phyloP scores from a whole-genome alignment of 176 grass and related monocot species.

The Avena eriantha region DNA sequence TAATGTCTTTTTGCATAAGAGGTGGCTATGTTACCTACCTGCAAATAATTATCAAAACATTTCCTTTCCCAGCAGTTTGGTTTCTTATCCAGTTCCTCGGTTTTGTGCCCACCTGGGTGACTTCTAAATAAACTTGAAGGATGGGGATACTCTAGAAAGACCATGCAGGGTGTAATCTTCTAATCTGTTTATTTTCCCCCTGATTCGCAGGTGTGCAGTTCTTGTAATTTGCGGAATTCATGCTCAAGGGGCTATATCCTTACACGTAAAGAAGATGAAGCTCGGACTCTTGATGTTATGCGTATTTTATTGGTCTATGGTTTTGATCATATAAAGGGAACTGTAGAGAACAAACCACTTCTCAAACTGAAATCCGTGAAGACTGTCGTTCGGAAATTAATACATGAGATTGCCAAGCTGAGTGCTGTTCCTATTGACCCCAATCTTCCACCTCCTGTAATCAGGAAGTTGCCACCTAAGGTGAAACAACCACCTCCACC shows the following conservation, averaged over 20 bases:
- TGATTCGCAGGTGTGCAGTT: conserved; percentile 86
- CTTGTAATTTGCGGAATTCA: conserved; percentile 74
- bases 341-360: conserved; percentile 84
- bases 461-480: conserved; percentile 79
- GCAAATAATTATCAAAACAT: neutral
- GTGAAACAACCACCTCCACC: conserved; percentile 86
- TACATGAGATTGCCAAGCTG: conserved; percentile 82
- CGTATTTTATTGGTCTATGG: conserved; percentile 82
- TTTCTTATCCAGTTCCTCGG: neutral
- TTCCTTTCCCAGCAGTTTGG: neutral
- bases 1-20: conserved; percentile 20
- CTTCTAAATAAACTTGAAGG: conserved; percentile 4
- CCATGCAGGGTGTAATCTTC: conserved; percentile 15
- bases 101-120: neutral
- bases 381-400: conserved; percentile 75
- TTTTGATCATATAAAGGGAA: conserved; percentile 81
- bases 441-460: conserved; percentile 74
- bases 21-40: neutral
- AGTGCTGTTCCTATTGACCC: conserved; percentile 88
- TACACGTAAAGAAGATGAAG: conserved; percentile 92
- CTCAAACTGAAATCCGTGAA: conserved; percentile 84
- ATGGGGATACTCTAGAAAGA: neutral
- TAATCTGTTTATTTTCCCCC: conserved; percentile 37
- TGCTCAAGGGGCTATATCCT: conserved; percentile 94
- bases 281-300: conserved; percentile 90